Evolutionary conservation across 345 rosid species (phyloP), one percentile per base, ranked within the genome.

Genomic region (Ricinus communis): DNA sequence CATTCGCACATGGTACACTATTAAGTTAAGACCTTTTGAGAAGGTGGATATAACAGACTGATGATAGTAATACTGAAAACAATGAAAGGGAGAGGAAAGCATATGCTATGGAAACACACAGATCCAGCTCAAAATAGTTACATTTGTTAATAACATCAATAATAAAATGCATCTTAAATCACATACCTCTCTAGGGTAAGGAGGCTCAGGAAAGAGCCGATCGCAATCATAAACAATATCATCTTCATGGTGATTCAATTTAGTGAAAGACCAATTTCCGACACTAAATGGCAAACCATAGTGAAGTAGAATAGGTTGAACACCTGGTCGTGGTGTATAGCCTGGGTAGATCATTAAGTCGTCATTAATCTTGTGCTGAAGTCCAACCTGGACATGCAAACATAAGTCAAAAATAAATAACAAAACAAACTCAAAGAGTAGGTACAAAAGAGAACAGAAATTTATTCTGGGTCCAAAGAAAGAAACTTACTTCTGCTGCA

Each of bases 311-410:
- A 95, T 64, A 21, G 99, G 99, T 77, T 93, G 97, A 58, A 89
- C 76, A 33, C 97, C 97, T 36, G 83, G 82, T 51, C 62, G 84
- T 71, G 99, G 99, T 84, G 57, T 85, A 84, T 95, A 95, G 30
- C 99, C 99, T 0, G 98, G 99, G 77, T 93, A 95, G 74, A 95
- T 86, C 99, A 95, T 95, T 85, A 92, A 82, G 69, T 91, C 82
- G 24, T 94, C 93, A 73, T 82, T 84, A 14, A 95, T 90, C 83
- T 90, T 95, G 88, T 95, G 99, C 82, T 76, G 80, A 63, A 95
- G 97, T 73, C 98, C 99, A 78, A 88, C 94, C 99, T 95, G 84
- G 57, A 77, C 70, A 66, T 51, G 58, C 46, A 75, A 71, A 64
- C 3, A 77, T 5, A 65, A 73, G 57, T 67, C 54, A 38, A 66